These are phyloP conservation scores for Tylopilus sp. DNA, from an alignment of 768 basidiomycete genomes.

Conservation along the genomic window DNA sequence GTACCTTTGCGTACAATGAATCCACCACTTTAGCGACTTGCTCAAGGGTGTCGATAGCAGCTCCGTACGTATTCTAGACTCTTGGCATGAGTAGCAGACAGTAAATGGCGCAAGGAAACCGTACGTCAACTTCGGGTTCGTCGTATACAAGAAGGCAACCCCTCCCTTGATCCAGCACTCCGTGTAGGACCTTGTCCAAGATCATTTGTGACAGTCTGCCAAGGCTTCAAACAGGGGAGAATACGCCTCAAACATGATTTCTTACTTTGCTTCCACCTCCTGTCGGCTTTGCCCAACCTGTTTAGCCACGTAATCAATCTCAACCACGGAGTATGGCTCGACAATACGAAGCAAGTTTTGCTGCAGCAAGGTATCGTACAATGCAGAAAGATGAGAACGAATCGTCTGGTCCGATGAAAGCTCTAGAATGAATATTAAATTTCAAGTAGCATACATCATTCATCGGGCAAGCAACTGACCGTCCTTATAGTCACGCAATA, in stretches of 20 bases:
- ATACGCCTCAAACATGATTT: background rate
- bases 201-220: constrained; percentile 95
- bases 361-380: constrained; percentile 95
- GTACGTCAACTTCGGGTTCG: constrained; percentile 76
- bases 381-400: constrained; percentile 85
- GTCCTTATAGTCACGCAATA: constrained; percentile 80
- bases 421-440: constrained; percentile 45
- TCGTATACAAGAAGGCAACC: constrained; percentile 93
- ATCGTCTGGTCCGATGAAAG: constrained; percentile 95
- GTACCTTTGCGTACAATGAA: constrained; percentile 82
- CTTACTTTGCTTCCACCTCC: constrained; percentile 88
- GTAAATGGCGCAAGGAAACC: constrained; percentile 28
- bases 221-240: constrained; percentile 3
- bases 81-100: constrained; percentile 1
- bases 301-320: constrained; percentile 84
- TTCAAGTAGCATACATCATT: background rate
- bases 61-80: constrained; percentile 76
- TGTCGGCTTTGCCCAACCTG: constrained; percentile 84
- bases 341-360: constrained; percentile 95
- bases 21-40: constrained; percentile 95
- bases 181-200: constrained; percentile 88
- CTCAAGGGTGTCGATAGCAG: constrained; percentile 84
- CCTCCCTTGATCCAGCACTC: constrained; percentile 94
- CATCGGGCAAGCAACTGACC: constrained; percentile 39
- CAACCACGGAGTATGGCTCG: constrained; percentile 92